phyloP scores from a whole-genome alignment of 257 asterid species.

The Leonotis leonurus region DNA sequence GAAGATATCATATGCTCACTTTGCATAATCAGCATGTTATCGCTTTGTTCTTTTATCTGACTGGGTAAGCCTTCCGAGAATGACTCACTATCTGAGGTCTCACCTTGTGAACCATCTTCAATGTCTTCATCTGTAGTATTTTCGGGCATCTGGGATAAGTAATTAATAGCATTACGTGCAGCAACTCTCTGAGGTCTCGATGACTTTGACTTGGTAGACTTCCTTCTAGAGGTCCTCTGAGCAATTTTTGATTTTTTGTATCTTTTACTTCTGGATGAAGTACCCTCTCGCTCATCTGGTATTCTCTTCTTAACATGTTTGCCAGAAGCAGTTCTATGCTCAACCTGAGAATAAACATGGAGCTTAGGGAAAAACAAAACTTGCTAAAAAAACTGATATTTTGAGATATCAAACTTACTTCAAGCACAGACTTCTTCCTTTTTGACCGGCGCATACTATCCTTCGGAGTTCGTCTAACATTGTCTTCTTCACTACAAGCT shows the following conservation, averaged over 20 bases:
- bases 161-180: constrained; percentile 56
- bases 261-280: constrained; percentile 55
- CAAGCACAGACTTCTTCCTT: constrained; percentile 54
- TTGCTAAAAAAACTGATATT: constrained; percentile 4
- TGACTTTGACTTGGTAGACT: constrained; percentile 44
- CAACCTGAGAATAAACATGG: constrained; percentile 48
- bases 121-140: constrained; percentile 61
- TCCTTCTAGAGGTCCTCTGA: constrained; percentile 41
- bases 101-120: constrained; percentile 42
- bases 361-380: constrained; percentile 26
- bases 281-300: constrained; percentile 45
- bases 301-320: constrained; percentile 56
- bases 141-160: constrained; percentile 44
- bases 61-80: constrained; percentile 35
- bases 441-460: constrained; percentile 66
- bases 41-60: constrained; percentile 29
- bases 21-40: constrained; percentile 25
- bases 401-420: constrained; percentile 45
- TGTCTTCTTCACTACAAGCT: constrained; percentile 53
- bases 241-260: constrained; percentile 40
- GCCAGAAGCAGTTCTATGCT: constrained; percentile 40
- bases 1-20: constrained; percentile 25
- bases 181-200: constrained; percentile 73
- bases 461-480: constrained; percentile 32
- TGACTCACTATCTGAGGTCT: constrained; percentile 59